phyloP scores from a whole-genome alignment of 257 asterid species.

The Echium plantagineum region DNA sequence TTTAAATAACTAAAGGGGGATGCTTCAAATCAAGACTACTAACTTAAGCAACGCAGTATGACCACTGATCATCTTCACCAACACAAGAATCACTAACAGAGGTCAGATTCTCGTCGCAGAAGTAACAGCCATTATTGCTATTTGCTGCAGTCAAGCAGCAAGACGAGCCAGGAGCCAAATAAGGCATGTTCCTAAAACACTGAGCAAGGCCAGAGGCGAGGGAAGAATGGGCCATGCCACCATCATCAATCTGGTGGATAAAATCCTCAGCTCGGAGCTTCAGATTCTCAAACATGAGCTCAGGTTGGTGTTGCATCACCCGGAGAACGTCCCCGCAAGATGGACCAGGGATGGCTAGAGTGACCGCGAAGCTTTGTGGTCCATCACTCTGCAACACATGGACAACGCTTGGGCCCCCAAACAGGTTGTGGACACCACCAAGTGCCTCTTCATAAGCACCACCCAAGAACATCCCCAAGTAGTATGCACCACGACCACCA shows the following conservation, averaged over 20 bases:
- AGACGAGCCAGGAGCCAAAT: slow-evolving; percentile 36
- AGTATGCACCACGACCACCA: slow-evolving; percentile 33
- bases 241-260: slow-evolving; percentile 18
- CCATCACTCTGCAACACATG: slow-evolving; percentile 78
- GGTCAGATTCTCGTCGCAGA: slow-evolving; percentile 32
- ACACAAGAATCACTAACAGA: slow-evolving; percentile 34
- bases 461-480: slow-evolving; percentile 84
- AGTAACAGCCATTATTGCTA: slow-evolving; percentile 34
- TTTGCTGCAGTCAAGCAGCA: slow-evolving; percentile 42
- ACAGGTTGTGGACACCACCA: slow-evolving; percentile 81
- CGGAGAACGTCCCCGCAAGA: slow-evolving; percentile 76
- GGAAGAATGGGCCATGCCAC: slow-evolving; percentile 9
- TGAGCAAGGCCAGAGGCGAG: slow-evolving; percentile 44
- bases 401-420: slow-evolving; percentile 84
- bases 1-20: slow-evolving; percentile 9
- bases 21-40: slow-evolving; percentile 1
- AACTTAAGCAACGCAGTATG: slow-evolving; percentile 61
- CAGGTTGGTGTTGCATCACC: slow-evolving; percentile 88
- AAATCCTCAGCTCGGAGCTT: slow-evolving; percentile 72
- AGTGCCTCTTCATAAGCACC: slow-evolving; percentile 97
- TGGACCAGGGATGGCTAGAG: slow-evolving; percentile 65
- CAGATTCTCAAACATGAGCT: slow-evolving; percentile 79
- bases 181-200: slow-evolving; percentile 82
- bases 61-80: slow-evolving; percentile 83
- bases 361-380: slow-evolving; percentile 74